Evolutionary conservation across 2,329 filamentous ascomycete species (phyloP).

Genomic region (Diaporthe australafricana): DNA sequence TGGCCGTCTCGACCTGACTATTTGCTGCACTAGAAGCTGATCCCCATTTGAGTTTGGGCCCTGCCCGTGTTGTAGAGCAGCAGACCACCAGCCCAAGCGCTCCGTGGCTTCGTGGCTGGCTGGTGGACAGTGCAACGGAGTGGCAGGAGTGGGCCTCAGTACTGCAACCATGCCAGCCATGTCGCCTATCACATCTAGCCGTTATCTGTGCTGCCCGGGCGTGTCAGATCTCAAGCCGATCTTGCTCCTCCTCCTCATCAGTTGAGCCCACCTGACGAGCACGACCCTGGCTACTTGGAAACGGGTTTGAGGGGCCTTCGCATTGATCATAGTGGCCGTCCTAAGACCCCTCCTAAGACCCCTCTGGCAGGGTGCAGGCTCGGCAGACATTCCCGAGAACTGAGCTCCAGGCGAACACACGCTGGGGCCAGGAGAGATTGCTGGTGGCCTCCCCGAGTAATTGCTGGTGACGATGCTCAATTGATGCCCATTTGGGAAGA

Average conservation of each 20-base stretch:
- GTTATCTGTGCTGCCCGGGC: conserved; percentile 20
- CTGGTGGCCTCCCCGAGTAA: conserved; percentile 17
- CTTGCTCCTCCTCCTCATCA: conserved; percentile 9
- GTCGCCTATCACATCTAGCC: conserved; percentile 18
- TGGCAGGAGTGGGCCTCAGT: background rate
- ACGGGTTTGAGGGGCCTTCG: conserved; percentile 11
- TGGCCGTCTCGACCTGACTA: conserved; percentile 6
- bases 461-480: background rate
- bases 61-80: background rate
- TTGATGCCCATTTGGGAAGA: background rate
- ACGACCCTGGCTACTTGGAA: conserved; percentile 12
- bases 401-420: conserved; percentile 19
- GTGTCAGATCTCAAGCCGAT: conserved; percentile 33
- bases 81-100: background rate
- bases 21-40: conserved; percentile 27
- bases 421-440: conserved; percentile 3
- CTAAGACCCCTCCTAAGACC: conserved; percentile 13
- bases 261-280: conserved; percentile 2
- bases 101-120: background rate
- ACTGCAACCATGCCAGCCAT: background rate
- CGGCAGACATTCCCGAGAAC: conserved; percentile 30
- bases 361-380: conserved; percentile 22
- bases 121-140: background rate
- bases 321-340: conserved; percentile 22
- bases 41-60: conserved; percentile 14